Conservation (phyloP, 2,329 filamentous ascomycete genomes). For the Xylaria sp. region DNA sequence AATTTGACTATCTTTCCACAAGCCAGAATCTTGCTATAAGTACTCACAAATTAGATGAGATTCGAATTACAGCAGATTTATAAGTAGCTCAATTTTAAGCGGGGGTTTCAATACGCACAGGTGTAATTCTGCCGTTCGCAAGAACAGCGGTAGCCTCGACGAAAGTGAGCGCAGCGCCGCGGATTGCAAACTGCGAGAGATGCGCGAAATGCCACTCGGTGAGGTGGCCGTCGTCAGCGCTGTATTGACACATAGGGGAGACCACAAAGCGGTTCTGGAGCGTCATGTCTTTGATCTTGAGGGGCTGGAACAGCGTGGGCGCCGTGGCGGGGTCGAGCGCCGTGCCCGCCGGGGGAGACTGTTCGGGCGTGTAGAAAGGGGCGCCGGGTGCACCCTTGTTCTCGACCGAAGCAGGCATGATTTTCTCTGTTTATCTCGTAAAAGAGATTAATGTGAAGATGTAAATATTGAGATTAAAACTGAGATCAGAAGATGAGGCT, state of each 20-base stretch:
- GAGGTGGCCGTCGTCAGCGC: constrained; percentile 71
- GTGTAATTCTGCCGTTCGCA: constrained; percentile 83
- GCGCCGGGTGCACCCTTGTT: constrained; percentile 57
- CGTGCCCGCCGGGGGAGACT: constrained; percentile 63
- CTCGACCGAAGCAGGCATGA: constrained; percentile 45
- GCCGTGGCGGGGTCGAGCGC: constrained; percentile 55
- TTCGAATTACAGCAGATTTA: no score
- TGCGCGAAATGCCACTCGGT: constrained; percentile 87
- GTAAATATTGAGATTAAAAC: background rate
- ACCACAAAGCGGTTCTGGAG: constrained; percentile 68
- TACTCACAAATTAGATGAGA: background rate
- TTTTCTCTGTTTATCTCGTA: background rate
- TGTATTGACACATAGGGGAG: constrained; percentile 72
- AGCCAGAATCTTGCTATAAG: constrained; percentile 70
- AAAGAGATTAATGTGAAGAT: background rate
- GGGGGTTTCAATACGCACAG: constrained; percentile 49
- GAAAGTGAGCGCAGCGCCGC: constrained; percentile 78
- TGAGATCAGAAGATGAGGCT: background rate
- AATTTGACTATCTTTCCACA: constrained; percentile 89
- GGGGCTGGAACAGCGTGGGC: constrained; percentile 67
- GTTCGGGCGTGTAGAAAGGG: constrained; percentile 66
- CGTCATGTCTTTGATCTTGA: constrained; percentile 64
- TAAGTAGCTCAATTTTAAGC: no score
- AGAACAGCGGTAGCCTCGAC: constrained; percentile 83
- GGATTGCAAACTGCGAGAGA: constrained; percentile 79